Evolutionary conservation across 352 stramenopile genomes (phyloP), one percentile per base, ranked within the genome.

Genomic region (Sclerospora graminicola): DNA sequence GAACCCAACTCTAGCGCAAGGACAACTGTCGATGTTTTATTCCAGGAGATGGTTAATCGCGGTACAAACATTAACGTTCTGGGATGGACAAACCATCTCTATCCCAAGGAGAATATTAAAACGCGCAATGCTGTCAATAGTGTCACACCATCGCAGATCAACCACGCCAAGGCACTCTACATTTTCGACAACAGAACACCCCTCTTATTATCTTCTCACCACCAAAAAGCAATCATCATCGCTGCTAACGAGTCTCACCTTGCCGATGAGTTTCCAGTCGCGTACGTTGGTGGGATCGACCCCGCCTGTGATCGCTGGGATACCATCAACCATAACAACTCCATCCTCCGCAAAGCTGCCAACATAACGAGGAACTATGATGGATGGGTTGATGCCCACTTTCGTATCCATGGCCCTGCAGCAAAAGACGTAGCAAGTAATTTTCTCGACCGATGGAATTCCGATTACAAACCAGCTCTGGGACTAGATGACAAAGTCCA

Each of bases 281-380:
- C 70, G n/a, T 80, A 68, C 51, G 54, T 77, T 1, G 62, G 67
- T 5, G 70, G 67, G 5, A 55, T 76, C 8, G 70, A 83, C 40
- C 41, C 74, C 32, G 57, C 54, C 6, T 46, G 45, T 26, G 57
- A 79, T 26, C 70, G 70, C 14, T 83, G 70, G 67, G 65, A 82
- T 38, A 76, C 66, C 20, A 52, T 60, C 18, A 46, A 45, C 8
- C 69, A 82, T 45, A 54, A 82, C 51, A 33, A 55, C 36, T 47
- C 63, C 4, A 47, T 35, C 11, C 24, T 82, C 28, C 60, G 69
- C 9, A 13, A 39, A 11, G 18, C 23, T 10, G 33, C 33, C 14
- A 9, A 19, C 5, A 39, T 39, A 15, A 4, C 14, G 2, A 15
- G 23, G 2, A 7, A 33, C 8, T 64, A 62, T 40, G 54, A 73